These are phyloP conservation scores for Hyphopichia khmerensis DNA, from an alignment of 1,139 yeast species.

Conservation along the genomic window DNA sequence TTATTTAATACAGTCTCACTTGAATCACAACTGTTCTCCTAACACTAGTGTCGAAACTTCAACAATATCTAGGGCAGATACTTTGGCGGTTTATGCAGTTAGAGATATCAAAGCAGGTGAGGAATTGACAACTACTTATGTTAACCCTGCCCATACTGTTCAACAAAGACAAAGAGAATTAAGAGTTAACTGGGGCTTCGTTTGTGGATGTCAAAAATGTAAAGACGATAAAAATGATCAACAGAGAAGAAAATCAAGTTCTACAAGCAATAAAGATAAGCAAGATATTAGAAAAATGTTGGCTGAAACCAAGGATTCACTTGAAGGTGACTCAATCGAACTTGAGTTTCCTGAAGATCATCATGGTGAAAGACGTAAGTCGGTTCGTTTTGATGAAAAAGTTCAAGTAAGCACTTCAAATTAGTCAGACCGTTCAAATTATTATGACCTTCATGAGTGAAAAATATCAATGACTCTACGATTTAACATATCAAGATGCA, in stretches of 20 bases:
- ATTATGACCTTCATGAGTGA: neutral
- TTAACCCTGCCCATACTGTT: slow-evolving; percentile 63
- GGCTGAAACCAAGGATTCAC: slow-evolving; percentile 27
- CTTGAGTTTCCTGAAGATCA: slow-evolving; percentile 40
- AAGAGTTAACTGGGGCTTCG: slow-evolving; percentile 80
- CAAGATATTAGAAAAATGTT: slow-evolving; percentile 50
- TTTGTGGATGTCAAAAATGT: slow-evolving; percentile 70
- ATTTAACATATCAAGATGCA: neutral
- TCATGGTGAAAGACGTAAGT: slow-evolving; percentile 57
- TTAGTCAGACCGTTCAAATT: neutral
- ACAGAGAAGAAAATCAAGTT: slow-evolving; percentile 36
- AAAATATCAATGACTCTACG: neutral
- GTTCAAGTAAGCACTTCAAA: slow-evolving; percentile 23
- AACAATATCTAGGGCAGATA: slow-evolving; percentile 45
- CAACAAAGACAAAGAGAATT: slow-evolving; percentile 65
- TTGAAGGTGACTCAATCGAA: slow-evolving; percentile 48
- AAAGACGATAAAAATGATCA: slow-evolving; percentile 49
- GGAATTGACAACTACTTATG: slow-evolving; percentile 69
- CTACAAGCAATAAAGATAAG: slow-evolving; percentile 17
- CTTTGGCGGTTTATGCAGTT: slow-evolving; percentile 60
- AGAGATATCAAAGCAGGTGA: slow-evolving; percentile 62
- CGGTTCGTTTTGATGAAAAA: slow-evolving; percentile 70
- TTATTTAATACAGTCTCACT: slow-evolving; percentile 62
- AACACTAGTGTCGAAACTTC: slow-evolving; percentile 57
- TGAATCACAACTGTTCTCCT: slow-evolving; percentile 78